Conservation (phyloP, 108 stramenopile genomes). For the Pseudonitzschia delicatissima region DNA sequence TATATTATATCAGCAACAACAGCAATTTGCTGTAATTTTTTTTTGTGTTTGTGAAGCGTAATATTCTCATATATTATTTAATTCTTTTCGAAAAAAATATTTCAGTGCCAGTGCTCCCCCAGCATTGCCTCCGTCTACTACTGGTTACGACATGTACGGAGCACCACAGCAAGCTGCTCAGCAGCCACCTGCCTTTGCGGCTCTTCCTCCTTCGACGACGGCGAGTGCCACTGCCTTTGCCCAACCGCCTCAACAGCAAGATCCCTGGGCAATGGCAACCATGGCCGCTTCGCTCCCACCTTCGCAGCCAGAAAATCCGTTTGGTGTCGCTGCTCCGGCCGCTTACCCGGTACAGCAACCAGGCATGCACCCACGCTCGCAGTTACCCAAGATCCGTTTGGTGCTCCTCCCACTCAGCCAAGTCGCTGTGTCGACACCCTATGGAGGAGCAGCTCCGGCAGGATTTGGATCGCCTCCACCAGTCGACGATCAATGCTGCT, state of each 20-base stretch:
- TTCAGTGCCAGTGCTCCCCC: not conserved
- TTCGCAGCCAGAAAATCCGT: conserved; percentile 9
- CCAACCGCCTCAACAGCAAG: not conserved
- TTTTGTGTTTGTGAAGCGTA: not conserved
- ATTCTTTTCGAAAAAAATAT: not conserved
- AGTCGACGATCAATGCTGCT: conserved; percentile 14
- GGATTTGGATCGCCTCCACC: conserved; percentile 25
- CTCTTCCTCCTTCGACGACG: conserved; percentile 36
- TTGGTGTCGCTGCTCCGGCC: conserved; percentile 11
- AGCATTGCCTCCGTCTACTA: conserved; percentile 20
- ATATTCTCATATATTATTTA: not conserved
- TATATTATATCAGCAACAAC: not conserved
- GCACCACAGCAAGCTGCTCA: conserved; percentile 15
- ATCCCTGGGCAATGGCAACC: conserved; percentile 31
- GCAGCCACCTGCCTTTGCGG: conserved; percentile 34
- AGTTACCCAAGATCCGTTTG: not conserved
- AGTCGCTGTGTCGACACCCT: too few species aligned
- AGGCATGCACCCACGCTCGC: conserved; percentile 2
- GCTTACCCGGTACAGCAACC: conserved; percentile 3
- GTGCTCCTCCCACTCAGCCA: too few species aligned
- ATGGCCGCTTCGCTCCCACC: conserved; percentile 14
- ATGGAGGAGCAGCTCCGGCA: conserved; percentile 17
- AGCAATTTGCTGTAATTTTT: not conserved
- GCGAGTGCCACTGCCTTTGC: conserved; percentile 13
- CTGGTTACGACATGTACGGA: conserved; percentile 29